Evolutionary conservation across 345 rosid genomes (phyloP), one percentile per base, ranked within the genome.

Genomic region (Cochlearia excelsa): DNA sequence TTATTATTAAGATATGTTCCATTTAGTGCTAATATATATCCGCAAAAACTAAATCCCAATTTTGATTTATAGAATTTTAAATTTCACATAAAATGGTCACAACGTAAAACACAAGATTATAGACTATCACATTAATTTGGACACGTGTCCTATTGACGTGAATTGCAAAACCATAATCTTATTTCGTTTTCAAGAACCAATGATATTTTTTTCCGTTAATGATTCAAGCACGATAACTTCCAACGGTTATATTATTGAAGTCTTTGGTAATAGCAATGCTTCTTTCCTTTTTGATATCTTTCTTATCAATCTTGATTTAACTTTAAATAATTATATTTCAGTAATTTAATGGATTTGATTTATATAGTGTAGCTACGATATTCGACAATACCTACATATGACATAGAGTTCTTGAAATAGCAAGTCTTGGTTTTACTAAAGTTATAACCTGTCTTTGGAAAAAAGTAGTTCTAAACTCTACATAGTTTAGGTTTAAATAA

Each of bases 311-410:
- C 46, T 9, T 16, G 45, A 54, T 45, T 68, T 51, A 51, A 59
- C 57, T 47, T 54, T 33, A 38, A 55, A 55, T 46, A 39, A 29
- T 31, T 31, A 30, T 31, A 30, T 56, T 4, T 5, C 27, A 31
- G 26, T 54, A 41, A 26, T 6, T 48, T 55, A 62, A 55, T 16
- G 23, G 23, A 26, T 9, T 62, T 35, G 54, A 50, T 63, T 50
- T 43, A 56, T 70, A 16, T 63, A 57, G 74, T 63, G 59, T 63
- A 57, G 47, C 74, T 69, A 63, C 69, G 59, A 70, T 70, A 63
- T 70, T 63, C 49, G 69, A 70, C 30, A 70, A 63, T 68, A 50
- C 74, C 74, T 70, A 56, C 63, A 57, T 63, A 63, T 70, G 64
- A 63, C 69, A 34, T 57, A 63, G 69, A 70, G 59, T 50, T 50